Evolutionary conservation across 2,329 filamentous ascomycete species (phyloP), one percentile per base, ranked within the genome.

Genomic region (Ceratocystiopsis brevicomis): DNA sequence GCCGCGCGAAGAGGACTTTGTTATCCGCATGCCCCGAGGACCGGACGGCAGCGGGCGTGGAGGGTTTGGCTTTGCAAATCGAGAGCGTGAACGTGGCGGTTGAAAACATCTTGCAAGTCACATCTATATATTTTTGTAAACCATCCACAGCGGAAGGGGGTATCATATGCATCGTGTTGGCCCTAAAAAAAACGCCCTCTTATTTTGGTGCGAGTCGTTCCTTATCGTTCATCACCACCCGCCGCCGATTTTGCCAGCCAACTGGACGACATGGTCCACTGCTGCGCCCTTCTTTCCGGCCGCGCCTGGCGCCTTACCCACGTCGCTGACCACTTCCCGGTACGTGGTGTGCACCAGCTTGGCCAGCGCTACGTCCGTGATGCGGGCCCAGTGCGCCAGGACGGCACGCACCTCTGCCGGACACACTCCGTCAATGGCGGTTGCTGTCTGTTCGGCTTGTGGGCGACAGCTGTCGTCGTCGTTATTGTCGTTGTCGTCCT

Each of bases 321-420:
- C 85, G 57, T 96, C 85, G 62, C 88, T 95, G 53, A 95, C 78
- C 18, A 98, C 88, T 60, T 87, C 79, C 49, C 90, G 76, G 64
- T 84, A 98, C 42, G 76, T 92, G 45, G 90, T 98, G 59, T 80
- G 83, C 45, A 77, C 74, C 54, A 98, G 64, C 56, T 71, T 83
- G 48, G 78, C 73, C 54, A 81, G 61, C 21, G 73, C 68, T 50
- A 93, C 75, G 43, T 73, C 74, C 44, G 84, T 87, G 47, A 78
- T 63, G 19, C 64, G 56, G 16, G 78, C 71, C 90, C 90, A 98
- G 59, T 88, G 75, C 49, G 67, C 63, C 54, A 96, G 65, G 52
- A 77, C 71, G 57, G 73, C 67, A 59, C 75, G 73, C 54, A 92
- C 71, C 53, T 74, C 67, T 40, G 64, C 66, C 49, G 69, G 69